phyloP scores from a whole-genome alignment of 148 eudicot species.

The Salicornia ramosissima region DNA sequence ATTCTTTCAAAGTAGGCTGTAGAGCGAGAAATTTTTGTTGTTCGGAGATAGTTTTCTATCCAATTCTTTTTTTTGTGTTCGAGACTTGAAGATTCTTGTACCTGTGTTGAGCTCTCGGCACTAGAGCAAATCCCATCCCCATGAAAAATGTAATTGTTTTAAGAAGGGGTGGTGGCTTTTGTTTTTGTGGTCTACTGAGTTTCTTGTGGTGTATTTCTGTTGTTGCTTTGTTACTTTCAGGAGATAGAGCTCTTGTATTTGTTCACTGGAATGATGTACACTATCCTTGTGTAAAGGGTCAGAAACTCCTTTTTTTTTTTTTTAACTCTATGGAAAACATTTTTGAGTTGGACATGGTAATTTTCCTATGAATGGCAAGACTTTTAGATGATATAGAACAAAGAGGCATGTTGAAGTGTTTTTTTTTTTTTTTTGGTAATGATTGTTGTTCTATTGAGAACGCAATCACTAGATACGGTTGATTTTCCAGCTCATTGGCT shows the following conservation, averaged over 20 bases:
- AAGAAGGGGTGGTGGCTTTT: conserved; percentile 24
- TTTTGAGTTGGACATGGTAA: neutral
- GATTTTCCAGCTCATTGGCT: no score
- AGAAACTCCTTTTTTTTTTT: neutral
- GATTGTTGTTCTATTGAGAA: no score
- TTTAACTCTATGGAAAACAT: neutral
- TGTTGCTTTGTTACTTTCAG: no score
- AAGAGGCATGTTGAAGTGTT: no score
- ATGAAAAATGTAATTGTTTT: conserved; percentile 27
- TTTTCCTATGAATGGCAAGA: no score
- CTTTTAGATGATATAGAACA: neutral
- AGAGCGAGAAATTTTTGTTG: conserved; percentile 21
- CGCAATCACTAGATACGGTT: no score
- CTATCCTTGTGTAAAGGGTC: conserved; percentile 20
- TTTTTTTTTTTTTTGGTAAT: no score
- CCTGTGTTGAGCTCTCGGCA: conserved; percentile 17
- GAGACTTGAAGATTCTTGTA: conserved; percentile 24
- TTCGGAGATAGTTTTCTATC: conserved; percentile 15
- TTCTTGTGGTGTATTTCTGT: conserved; percentile 1
- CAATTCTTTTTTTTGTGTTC: conserved; percentile 15
- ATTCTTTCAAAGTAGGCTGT: conserved; percentile 21
- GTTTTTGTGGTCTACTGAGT: conserved; percentile 20
- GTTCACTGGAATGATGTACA: conserved; percentile 12
- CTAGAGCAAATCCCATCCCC: conserved; percentile 20
- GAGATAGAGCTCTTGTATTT: conserved; percentile 12